Evolutionary conservation across 169 alveolate genomes (phyloP), one percentile per base, ranked within the genome.

Genomic region (Cryptosporidium baileyi): DNA sequence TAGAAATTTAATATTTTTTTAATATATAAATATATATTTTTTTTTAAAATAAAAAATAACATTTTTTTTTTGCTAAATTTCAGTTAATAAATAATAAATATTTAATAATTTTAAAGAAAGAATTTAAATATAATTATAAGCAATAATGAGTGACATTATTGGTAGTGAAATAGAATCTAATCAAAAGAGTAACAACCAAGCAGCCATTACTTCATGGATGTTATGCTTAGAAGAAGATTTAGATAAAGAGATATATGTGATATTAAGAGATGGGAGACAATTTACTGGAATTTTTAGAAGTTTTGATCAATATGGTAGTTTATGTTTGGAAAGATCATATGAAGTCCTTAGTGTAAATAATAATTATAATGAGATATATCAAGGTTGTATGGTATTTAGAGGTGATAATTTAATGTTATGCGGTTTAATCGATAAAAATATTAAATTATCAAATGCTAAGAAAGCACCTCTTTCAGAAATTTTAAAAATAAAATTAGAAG

Each of bases 301-400:
- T 41, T 74, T 74, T 74, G 85, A 74, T 57, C 85, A 74, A 38
- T 74, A 74, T 54, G 85, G 85, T 4, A 74, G 85, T 19, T 54
- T 74, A 24, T 74, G 85, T 22, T 43, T 74, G 4, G 85, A 74
- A 26, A 57, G 24, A 34, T 51, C 67, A 17, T 74, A 51, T 59
- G 85, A 74, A 57, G 47, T 74, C 6, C 24, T 54, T 40, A 74
- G 85, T 41, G 38, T 7, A 24, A 13, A 57, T 5, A 36, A 74
- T 7, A 24, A 22, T 32, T 74, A 74, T 41, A 74, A 51, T 45
- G 74, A 74, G 34, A 57, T 74, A 15, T 74, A 74, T 28, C 67
- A 54, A 44, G 85, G 85, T 0, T 74, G 85, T n/a, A 74, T 74
- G 67, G 57, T 74, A 22, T 74, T 74, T 74, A 51, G 85, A 38